Evolutionary conservation across 768 basidiomycete genomes (phyloP), one percentile per base, ranked within the genome.

Genomic region (Floccularia luteovirens): DNA sequence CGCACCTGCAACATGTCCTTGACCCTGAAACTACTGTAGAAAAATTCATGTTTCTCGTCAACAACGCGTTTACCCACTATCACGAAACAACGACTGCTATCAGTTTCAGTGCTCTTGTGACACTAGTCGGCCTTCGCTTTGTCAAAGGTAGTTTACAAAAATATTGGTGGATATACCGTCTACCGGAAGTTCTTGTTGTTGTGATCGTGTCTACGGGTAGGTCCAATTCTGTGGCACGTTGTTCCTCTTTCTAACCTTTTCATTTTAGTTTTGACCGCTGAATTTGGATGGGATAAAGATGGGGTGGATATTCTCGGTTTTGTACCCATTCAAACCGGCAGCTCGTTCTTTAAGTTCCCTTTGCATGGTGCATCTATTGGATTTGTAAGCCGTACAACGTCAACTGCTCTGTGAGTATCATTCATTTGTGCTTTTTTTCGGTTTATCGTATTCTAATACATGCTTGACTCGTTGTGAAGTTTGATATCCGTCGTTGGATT

Each of bases 141-240:
- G 52, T 80, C 51, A 86, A 86, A 52, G 62, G 64, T 20, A 59
- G 55, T 1, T 83, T 78, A 61, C 73, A 69, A 49, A 73, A 65
- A 42, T 76, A 69, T 36, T 78, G 72, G 75, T 81, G 66, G 67
- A 77, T 94, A 33, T 81, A 82, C 49, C 82, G 82, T 12, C 50
- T 98, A 5, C 94, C 93, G 0, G 93, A 98, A 59, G 91, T 99
- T 11, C 69, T 99, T 24, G 55, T 97, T 5, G 81, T 90, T 17
- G 93, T 97, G 2, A 74, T 90, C 2, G 58, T 75, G 2, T 85
- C 90, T 0, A 98, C 91, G 2, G 49, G 91, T 94, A 55, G 50
- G 80, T 63, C 27, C 14, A 17, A 6, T 27, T 1, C 5, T 35
- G 25, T n/a, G 10, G n/a, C n/a, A n/a, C n/a, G n/a, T n/a, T n/a